Evolutionary conservation across 306 rosid species (phyloP).

Genomic region (Vigna hirtella): DNA sequence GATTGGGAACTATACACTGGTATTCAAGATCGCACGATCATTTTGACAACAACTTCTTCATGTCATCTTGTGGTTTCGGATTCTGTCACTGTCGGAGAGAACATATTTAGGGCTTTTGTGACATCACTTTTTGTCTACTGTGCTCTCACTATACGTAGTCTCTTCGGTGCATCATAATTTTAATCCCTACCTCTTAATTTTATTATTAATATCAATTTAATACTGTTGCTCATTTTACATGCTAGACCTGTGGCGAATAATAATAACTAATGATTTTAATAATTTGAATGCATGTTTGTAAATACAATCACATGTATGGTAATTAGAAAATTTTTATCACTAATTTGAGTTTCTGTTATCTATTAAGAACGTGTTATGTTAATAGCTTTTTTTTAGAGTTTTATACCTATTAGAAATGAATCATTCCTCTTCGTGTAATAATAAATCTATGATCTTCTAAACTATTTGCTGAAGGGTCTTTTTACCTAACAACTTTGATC

Average conservation of each 20-base stretch:
- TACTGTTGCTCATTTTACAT: background rate
- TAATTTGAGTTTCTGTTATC: no score
- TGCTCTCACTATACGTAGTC: background rate
- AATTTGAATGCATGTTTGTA: no score
- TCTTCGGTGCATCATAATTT: background rate
- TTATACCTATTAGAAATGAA: no score
- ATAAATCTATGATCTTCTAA: no score
- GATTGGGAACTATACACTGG: background rate
- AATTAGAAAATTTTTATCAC: no score
- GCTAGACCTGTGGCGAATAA: background rate
- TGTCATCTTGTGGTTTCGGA: slow-evolving; percentile 28
- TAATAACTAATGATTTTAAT: no score
- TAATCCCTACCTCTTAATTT: background rate
- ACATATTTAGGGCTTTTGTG: background rate
- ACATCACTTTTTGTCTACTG: background rate
- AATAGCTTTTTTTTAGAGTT: no score
- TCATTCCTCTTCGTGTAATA: no score
- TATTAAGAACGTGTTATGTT: no score
- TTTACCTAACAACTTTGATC: no score
- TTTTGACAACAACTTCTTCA: background rate
- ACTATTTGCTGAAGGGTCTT: no score
- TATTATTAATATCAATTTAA: background rate
- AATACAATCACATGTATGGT: no score
- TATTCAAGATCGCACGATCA: background rate
- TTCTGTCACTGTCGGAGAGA: slow-evolving; percentile 12